Evolutionary conservation across 179 eudicot species (phyloP).

Genomic region (Camellia oleifera): DNA sequence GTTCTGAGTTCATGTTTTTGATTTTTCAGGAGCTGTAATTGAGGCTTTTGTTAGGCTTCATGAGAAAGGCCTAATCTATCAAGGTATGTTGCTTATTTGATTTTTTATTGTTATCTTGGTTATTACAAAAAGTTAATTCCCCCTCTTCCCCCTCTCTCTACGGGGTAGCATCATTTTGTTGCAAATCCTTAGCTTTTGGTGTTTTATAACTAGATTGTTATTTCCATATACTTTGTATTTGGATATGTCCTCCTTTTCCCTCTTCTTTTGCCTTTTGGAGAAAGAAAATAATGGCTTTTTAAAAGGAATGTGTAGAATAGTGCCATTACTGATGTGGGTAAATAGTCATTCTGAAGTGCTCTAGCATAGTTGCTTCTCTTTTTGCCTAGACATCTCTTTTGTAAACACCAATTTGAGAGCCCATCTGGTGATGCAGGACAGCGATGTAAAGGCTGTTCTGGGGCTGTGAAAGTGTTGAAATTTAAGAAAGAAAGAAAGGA

Average conservation of each 20-base stretch:
- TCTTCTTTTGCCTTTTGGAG: neutral
- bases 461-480: too few species aligned
- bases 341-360: neutral
- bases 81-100: constrained; percentile 45
- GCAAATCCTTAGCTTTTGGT: neutral
- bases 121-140: neutral
- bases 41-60: constrained; percentile 98
- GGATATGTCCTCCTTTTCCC: neutral
- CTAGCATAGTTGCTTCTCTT: neutral
- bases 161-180: neutral
- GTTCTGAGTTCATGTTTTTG: constrained; percentile 22
- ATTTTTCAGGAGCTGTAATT: constrained; percentile 78
- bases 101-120: constrained; percentile 4
- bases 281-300: neutral
- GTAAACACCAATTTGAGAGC: neutral
- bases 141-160: neutral
- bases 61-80: constrained; percentile 96
- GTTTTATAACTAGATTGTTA: neutral
- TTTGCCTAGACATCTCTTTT: neutral
- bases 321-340: neutral
- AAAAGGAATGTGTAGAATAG: neutral
- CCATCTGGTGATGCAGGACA: neutral
- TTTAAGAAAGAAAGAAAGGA: too few species aligned
- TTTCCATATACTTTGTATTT: neutral
- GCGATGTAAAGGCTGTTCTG: too few species aligned